phyloP scores from a whole-genome alignment of 139 green algal species.

The Chlamydomonas applanata region DNA sequence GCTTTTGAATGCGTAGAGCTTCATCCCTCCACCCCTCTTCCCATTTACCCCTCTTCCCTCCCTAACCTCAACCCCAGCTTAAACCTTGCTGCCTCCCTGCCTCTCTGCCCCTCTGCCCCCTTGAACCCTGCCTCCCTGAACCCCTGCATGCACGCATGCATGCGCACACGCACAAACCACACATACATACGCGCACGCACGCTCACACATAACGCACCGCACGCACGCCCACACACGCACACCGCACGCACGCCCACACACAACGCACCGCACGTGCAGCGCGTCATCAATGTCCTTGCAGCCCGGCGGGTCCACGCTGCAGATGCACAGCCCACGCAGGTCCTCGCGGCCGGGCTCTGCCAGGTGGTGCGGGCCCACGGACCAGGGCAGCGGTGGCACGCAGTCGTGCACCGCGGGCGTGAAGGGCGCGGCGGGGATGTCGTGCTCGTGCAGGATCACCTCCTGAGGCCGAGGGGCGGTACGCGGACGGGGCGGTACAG shows the following conservation, averaged over 20 bases:
- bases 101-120: too few species aligned
- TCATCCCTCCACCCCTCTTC: too few species aligned
- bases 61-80: too few species aligned
- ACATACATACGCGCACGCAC: too few species aligned
- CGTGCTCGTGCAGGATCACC: slow-evolving; percentile 85
- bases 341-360: slow-evolving; percentile 44
- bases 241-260: slow-evolving; percentile 11
- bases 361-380: slow-evolving; percentile 53
- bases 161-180: too few species aligned
- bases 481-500: too few species aligned
- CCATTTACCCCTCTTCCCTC: too few species aligned
- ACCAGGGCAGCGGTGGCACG: slow-evolving; percentile 91
- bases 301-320: slow-evolving; percentile 81
- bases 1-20: too few species aligned
- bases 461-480: slow-evolving; percentile 29
- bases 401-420: slow-evolving; percentile 89
- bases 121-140: too few species aligned
- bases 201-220: not conserved
- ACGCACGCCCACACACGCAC: not conserved
- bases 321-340: slow-evolving; percentile 67
- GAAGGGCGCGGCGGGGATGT: slow-evolving; percentile 88
- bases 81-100: too few species aligned
- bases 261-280: slow-evolving; percentile 67
- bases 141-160: too few species aligned
- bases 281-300: slow-evolving; percentile 94